Evolutionary conservation across 768 basidiomycete genomes (phyloP).

Genomic region (Kwoniella newhampshirensis): DNA sequence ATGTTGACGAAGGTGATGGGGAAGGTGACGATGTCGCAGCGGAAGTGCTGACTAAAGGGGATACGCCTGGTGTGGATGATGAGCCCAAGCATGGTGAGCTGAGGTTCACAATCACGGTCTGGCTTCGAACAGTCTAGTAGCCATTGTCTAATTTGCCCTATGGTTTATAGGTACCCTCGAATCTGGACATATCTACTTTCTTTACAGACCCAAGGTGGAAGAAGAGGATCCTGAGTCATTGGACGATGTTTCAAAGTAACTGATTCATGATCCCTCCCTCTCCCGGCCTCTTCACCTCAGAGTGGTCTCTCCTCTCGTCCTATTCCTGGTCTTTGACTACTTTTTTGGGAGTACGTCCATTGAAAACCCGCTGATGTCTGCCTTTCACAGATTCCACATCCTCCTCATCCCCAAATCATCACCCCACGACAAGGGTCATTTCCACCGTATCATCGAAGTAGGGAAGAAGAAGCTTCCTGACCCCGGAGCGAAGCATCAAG

Average conservation of each 20-base stretch:
- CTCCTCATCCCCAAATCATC: constrained; percentile 41
- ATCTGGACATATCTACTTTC: constrained; percentile 47
- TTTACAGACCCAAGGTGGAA: constrained; percentile 50
- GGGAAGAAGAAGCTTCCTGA: constrained; percentile 51
- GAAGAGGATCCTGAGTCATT: constrained; percentile 35
- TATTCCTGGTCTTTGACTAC: constrained; percentile 1
- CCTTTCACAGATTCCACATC: constrained; percentile 43
- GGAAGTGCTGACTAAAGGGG: neutral
- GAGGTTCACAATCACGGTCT: neutral
- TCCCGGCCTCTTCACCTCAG: neutral
- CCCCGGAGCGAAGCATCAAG: constrained; percentile 44
- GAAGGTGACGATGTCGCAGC: constrained; percentile 11
- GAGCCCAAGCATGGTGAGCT: constrained; percentile 46
- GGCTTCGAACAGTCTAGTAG: neutral
- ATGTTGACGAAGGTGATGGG: constrained; percentile 29
- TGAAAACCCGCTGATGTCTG: neutral
- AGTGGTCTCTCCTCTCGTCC: neutral
- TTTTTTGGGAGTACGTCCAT: no score
- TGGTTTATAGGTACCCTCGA: constrained; percentile 42
- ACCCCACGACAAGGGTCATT: constrained; percentile 39
- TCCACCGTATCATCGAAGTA: constrained; percentile 47
- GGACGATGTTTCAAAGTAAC: constrained; percentile 49
- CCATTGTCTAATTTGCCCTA: neutral
- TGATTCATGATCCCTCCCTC: neutral
- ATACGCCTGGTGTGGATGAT: constrained; percentile 8